Percentiles rank a stretch among this genome's conserved stretches.
These are phyloP conservation scores for Colletotrichum brevisporum DNA, from an alignment of 2,329 filamentous ascomycete genomes.

Conservation along the genomic window DNA sequence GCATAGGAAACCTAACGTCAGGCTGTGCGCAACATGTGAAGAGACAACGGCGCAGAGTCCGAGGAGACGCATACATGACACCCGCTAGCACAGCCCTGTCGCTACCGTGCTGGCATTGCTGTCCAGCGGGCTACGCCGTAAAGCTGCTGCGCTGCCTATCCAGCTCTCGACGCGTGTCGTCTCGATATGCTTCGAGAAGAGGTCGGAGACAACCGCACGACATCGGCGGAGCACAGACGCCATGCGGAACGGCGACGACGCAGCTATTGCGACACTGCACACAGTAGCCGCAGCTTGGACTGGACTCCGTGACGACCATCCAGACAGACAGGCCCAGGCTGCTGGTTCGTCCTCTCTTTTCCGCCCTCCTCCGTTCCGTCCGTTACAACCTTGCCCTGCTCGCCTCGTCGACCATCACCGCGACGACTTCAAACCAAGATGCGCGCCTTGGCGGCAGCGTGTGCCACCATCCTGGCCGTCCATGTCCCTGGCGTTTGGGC, in stretches of 20 bases:
- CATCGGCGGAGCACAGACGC: constrained; percentile 7
- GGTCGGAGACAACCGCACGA: background rate
- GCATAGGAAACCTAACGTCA: background rate
- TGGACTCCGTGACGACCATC: background rate
- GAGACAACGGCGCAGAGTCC: background rate
- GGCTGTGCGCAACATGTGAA: background rate
- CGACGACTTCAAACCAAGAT: constrained; percentile 16
- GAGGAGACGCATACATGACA: background rate
- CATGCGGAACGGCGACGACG: background rate
- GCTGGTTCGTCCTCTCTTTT: constrained; percentile 35
- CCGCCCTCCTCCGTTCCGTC: constrained; percentile 2
- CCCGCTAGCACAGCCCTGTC: constrained; percentile 16
- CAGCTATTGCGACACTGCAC: constrained; percentile 13
- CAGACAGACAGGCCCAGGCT: constrained; percentile 11
- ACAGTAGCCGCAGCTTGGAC: too few species aligned
- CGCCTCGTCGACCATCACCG: background rate
- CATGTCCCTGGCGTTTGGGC: background rate
- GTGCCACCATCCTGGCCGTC: background rate
- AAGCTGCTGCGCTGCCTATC: constrained; percentile 19
- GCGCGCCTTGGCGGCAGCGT: constrained; percentile 22
- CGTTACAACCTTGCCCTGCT: constrained; percentile 4
- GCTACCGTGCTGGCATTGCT: constrained; percentile 16
- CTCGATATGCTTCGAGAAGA: constrained; percentile 32
- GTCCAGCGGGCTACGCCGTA: constrained; percentile 22
- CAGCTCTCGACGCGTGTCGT: background rate